Evolutionary conservation across 2,329 filamentous ascomycete genomes (phyloP).

Genomic region (Gyromitra esculenta): DNA sequence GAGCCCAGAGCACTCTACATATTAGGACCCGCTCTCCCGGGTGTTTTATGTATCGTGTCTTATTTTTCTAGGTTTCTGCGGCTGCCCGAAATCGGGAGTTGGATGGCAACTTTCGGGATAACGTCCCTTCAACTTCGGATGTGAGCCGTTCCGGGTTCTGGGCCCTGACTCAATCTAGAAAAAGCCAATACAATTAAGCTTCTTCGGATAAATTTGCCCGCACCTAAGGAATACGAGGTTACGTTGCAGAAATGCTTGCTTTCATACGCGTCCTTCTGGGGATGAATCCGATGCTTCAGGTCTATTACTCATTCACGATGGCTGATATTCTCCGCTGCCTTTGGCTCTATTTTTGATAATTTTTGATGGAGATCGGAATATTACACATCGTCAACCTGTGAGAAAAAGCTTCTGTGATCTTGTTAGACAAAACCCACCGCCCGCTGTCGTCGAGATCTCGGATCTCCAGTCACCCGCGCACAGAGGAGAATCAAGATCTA

Average conservation of each 20-base stretch:
- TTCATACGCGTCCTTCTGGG: background rate
- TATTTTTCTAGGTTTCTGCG: background rate
- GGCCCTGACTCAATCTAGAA: background rate
- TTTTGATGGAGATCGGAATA: background rate
- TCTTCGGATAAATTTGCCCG: slow-evolving; percentile 6
- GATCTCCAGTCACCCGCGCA: background rate
- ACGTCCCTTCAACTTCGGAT: background rate
- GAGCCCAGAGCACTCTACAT: background rate
- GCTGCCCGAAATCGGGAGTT: background rate
- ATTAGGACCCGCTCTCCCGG: background rate
- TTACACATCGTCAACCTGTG: background rate
- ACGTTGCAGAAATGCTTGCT: background rate
- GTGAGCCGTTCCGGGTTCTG: slow-evolving; percentile 3
- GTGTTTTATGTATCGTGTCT: background rate
- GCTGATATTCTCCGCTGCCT: background rate
- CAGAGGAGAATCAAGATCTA: background rate
- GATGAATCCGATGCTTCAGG: background rate
- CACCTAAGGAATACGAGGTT: background rate
- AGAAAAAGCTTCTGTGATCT: background rate
- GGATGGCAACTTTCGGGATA: background rate
- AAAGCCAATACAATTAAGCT: background rate
- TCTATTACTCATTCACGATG: background rate
- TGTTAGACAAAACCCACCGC: background rate
- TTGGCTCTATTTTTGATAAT: background rate
- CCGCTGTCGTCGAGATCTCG: background rate